phyloP scores from a whole-genome alignment of 2,329 filamentous ascomycete species.

The Apiospora aurea region DNA sequence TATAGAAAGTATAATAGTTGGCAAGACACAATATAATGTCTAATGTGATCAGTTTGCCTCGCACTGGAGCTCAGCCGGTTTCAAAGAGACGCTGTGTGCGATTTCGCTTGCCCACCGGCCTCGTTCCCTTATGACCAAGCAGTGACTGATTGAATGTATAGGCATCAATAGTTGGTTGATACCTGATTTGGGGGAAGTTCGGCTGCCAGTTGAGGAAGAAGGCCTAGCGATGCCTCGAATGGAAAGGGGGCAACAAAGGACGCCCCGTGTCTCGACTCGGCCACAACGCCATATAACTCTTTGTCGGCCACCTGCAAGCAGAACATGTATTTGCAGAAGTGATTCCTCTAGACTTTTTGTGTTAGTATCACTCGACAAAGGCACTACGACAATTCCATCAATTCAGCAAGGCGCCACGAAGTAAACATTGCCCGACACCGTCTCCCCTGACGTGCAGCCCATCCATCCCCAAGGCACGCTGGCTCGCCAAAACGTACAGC shows the following conservation, averaged over 20 bases:
- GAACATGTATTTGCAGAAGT: not conserved
- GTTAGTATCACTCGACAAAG: not conserved
- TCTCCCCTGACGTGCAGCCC: not conserved
- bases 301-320: not conserved
- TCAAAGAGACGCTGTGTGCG: not conserved
- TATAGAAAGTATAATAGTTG: conserved; percentile 7
- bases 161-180: not conserved
- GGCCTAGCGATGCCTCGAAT: not conserved
- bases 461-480: not conserved
- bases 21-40: not conserved
- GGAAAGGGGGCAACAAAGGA: not conserved
- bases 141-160: not conserved
- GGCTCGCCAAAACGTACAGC: not conserved
- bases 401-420: not conserved
- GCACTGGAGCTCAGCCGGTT: not conserved
- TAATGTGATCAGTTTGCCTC: not conserved
- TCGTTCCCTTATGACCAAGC: not conserved
- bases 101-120: too few species aligned
- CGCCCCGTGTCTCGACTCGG: not conserved
- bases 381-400: not conserved
- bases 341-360: not conserved
- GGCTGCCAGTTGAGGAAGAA: not conserved
- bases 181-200: not conserved
- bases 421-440: not conserved
- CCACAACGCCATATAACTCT: not conserved